Evolutionary conservation across 768 basidiomycete genomes (phyloP), one percentile per base, ranked within the genome.

Genomic region (Rhodocollybia butyracea): DNA sequence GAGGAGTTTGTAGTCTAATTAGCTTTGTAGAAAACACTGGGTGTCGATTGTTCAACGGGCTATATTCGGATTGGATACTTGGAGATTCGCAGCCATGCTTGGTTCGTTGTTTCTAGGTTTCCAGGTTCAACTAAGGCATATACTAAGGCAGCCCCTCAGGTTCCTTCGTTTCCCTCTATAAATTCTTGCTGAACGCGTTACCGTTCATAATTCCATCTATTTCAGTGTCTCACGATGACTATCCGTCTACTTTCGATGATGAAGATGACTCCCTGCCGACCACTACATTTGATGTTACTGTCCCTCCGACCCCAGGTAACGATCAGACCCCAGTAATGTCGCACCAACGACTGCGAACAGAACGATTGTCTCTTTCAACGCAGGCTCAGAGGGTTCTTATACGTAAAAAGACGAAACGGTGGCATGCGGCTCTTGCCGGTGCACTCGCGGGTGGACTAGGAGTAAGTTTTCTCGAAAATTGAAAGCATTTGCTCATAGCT

Each of bases 31-130:
- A 62, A 73, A 82, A n/a, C 69, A 79, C 53, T 82, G 88, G 10
- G 70, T 89, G 7, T 69, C 81, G 3, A 67, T 94, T 22, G 76
- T 97, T 47, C 82, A 88, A 3, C 89, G 83, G 72, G 94, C 93
- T 0, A 74, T 96, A 41, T 90, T 97, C 60, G 94, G 94, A 0
- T 59, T 74, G 39, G 94, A 97, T 64, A 86, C 91, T 0, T 80
- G 88, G 64, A 76, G 94, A 19, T 95, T 96, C 59, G 91, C 86
- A 3, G 84, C 86, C 0, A 95, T 95, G 92, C 75, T 98, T 34
- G 93, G 91, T 86, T 58, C 36, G 68, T 68, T 22, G 26, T 68
- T 38, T 34, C 47, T 36, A 34, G 51, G 26, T 47, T 29, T n/a
- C 21, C 40, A 19, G 45, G 27, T n/a, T 26, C 38, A 43, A 24